These are phyloP conservation scores for Entamoeba nuttalli DNA, from an alignment of 208 protist genomes.

Conservation along the genomic window DNA sequence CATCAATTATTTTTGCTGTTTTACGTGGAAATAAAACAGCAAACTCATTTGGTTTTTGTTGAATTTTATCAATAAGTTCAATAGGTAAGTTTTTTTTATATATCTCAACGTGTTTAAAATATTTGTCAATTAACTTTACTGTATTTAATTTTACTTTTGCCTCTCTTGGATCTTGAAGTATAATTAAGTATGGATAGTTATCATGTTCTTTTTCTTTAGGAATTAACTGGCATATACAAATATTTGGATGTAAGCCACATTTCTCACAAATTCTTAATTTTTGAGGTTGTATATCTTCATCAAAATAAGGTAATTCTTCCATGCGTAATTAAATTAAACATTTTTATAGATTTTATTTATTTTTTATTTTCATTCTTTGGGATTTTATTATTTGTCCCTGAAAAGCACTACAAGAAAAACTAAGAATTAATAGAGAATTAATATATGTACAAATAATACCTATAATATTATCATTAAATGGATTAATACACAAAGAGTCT, in stretches of 20 bases:
- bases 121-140: neutral
- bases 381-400: no score
- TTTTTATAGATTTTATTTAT: no score
- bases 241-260: neutral
- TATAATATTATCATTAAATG: no score
- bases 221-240: neutral
- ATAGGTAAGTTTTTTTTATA: neutral
- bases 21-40: neutral
- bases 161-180: neutral
- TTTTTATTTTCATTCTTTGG: no score
- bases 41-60: neutral
- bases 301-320: neutral
- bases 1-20: neutral
- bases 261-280: neutral
- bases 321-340: neutral
- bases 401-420: no score
- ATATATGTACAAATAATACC: no score
- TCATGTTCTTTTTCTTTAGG: neutral
- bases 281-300: neutral
- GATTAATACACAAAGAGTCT: no score
- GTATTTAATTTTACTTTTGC: neutral
- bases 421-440: no score
- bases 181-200: neutral
- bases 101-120: neutral
- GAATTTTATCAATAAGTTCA: neutral